Percentiles rank a stretch among this genome's conserved stretches.
Conservation (phyloP, 1,284 basidiomycete species). For the Marasmius fiardii region DNA sequence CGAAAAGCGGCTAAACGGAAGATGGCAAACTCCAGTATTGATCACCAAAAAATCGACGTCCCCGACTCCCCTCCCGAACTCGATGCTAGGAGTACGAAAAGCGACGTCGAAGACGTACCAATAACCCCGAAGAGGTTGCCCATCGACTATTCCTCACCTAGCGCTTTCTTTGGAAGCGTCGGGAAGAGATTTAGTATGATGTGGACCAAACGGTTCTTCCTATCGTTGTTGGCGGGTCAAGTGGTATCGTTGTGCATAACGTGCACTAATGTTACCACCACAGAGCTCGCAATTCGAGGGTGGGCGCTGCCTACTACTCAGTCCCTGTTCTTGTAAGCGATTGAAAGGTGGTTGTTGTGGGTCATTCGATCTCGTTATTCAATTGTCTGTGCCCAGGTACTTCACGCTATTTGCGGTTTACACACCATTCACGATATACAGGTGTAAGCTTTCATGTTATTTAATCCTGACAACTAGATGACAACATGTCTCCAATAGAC, state of each 20-base stretch:
- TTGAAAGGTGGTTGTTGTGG: neutral
- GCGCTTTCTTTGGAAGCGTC: slow-evolving; percentile 49
- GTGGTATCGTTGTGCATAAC: slow-evolving; percentile 82
- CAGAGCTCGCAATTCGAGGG: slow-evolving; percentile 64
- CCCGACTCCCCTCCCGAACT: neutral
- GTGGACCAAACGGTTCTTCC: slow-evolving; percentile 69
- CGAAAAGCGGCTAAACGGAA: neutral
- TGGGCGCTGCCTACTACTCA: slow-evolving; percentile 81
- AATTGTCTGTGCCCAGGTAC: slow-evolving; percentile 47
- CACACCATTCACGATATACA: slow-evolving; percentile 84
- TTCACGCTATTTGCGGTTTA: slow-evolving; percentile 72
- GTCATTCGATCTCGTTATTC: no score
- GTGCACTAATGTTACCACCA: slow-evolving; percentile 80
- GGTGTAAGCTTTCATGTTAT: slow-evolving; percentile 42
- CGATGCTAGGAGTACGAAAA: neutral
- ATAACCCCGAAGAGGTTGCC: slow-evolving; percentile 32
- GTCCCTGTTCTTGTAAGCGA: slow-evolving; percentile 72
- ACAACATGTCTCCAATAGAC: slow-evolving; percentile 39
- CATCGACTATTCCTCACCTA: slow-evolving; percentile 59
- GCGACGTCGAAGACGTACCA: neutral
- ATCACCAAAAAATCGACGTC: neutral
- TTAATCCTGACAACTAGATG: slow-evolving; percentile 3
- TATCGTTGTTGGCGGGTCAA: slow-evolving; percentile 74
- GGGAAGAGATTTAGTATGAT: slow-evolving; percentile 61
- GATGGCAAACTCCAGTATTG: neutral